Conservation (phyloP, 225 moss, liverwort and hornwort genomes). For the Pseudisothecium myosuroides region DNA sequence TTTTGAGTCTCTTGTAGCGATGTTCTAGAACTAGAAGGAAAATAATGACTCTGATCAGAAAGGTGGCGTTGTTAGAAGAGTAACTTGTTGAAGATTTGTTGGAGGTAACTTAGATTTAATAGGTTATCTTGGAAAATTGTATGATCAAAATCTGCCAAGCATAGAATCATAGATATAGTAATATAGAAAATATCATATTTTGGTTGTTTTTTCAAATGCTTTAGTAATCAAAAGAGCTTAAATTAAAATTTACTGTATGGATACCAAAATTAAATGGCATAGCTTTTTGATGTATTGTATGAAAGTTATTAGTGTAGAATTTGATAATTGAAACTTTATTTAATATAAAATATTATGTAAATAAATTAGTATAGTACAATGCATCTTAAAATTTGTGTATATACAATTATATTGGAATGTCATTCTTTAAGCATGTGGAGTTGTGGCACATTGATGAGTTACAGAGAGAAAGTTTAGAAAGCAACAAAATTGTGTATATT, state of each 20-base stretch:
- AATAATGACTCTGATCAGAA: background rate
- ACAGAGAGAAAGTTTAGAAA: background rate
- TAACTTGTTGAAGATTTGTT: background rate
- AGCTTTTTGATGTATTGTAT: background rate
- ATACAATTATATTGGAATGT: background rate
- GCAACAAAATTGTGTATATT: background rate
- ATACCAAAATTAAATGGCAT: background rate
- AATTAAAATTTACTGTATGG: fast-evolving
- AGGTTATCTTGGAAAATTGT: background rate
- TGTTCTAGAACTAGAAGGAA: background rate
- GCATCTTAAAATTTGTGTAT: background rate
- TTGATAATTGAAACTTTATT: background rate
- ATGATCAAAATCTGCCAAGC: fast-evolving
- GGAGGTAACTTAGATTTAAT: no score
- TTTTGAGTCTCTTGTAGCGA: no score
- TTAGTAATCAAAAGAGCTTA: no score
- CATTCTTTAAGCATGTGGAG: background rate
- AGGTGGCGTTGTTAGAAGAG: background rate
- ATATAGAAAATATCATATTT: background rate
- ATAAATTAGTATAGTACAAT: background rate
- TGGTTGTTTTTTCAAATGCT: no score
- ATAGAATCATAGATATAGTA: no score
- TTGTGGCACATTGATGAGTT: fast-evolving
- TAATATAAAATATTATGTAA: background rate
- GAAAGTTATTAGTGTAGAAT: background rate